Base-by-base conservation (phyloP, 2,329 filamentous ascomycete species). In the Diaporthe citrichinensis region DNA sequence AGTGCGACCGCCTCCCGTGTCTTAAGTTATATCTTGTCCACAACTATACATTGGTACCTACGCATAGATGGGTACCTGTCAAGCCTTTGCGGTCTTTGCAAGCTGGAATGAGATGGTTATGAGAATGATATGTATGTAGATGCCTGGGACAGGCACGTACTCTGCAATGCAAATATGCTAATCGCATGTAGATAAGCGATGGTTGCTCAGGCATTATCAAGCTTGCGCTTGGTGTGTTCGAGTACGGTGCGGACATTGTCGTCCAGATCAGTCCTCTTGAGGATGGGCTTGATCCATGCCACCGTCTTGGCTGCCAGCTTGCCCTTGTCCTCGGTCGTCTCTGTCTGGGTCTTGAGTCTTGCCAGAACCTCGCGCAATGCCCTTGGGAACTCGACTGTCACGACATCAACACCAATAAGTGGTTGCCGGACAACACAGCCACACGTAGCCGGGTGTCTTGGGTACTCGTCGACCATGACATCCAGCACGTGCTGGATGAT, bases 401-500 rank as follows among this genome's bases (percentile, higher is more conserved):
- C 86, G 7, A 90, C 83, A 36, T 89, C 88, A 23, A 96, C 84
- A 28, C 92, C 93, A 68, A 94, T 86, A 3, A 97, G 86, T 6
- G 94, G 92, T 79, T 93, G 89, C 80, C 90, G 92, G 78, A 96
- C 91, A 80, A 92, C 90, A 84, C 94, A 96, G 81, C 90, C 92
- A 83, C 90, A 90, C 0, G 93, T 92, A 72, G 90, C 88, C 8
- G 92, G 87, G 77, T 91, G 88, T 59, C 88, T 86, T 3, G 94
- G 90, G 78, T 90, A 91, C 46, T 87, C 83, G 77, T 90, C 85
- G 57, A 88, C 85, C 85, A 98, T 90, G 55, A 86, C 86, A 62
- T 90, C 88, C 57, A 97, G 84, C 65, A 98, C 92, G 83, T 97
- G 94, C 77, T 93, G 89, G 53, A 96, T 85, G 55, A 98, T 91